Base-by-base conservation (phyloP, 177 flowering plant genomes). In the Vitis hybrid region DNA sequence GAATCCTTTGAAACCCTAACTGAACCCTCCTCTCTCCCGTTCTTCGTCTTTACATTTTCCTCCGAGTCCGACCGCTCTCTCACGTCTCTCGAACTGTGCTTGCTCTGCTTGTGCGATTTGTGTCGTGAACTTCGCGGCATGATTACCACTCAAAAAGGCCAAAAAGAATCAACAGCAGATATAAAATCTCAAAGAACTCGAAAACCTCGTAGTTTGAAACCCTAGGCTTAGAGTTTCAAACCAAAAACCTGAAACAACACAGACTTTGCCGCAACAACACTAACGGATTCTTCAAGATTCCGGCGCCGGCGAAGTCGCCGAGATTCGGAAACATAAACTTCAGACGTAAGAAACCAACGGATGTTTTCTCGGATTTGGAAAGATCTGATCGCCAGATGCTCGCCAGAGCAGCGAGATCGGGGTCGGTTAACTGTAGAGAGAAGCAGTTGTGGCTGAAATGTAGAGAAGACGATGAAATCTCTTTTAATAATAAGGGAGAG, bases 71-170 rank as follows among this genome's bases (percentile, higher is more conserved):
- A 79, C 49, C 73, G 75, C 7, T 85, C 85, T 55, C 70, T 81
- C 26, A 19, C 70, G 12, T 81, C 87, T 62, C 74, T 84, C 10
- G 79, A 76, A 66, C 84, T 79, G 65, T 84, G 85, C 77, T 84
- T 89, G 74, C 88, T 85, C 70, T 73, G 82, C 76, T 76, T 85
- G 64, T 83, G 85, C 18, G 84, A 81, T 67, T 86, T 87, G 75
- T 84, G 89, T 70, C 86, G 72, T 60, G 89, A 86, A 83, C 90
- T 82, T 75, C 82, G 71, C 67, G 90, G 87, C 93, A 89, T 89
- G 77, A 62, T 48, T 63, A 67, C 60, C 50, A 10, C 49, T 9
- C 51, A 26, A 18, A 10, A 72, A n/a, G 10, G 29, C 8, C 10
- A 18, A 1, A 2, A 53, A 53, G 22, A 29, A 26, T 26, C 14